A percentile compares a stretch with the other conserved stretches of the same genome.
phyloP scores from a whole-genome alignment of 2,329 filamentous ascomycete species.

The Xylaria arbuscula region DNA sequence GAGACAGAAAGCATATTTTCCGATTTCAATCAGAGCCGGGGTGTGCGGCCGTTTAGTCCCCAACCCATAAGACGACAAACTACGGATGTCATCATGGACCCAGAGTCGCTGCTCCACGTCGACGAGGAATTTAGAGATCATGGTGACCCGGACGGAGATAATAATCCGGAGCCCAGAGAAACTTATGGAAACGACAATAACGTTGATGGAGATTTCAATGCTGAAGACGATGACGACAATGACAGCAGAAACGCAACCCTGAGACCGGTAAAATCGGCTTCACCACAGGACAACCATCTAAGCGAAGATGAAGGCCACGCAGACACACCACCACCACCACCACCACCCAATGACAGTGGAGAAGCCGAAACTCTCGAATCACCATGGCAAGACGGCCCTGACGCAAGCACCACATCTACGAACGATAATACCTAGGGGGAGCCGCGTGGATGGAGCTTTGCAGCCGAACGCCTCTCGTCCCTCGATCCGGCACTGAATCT shows the following conservation, averaged over 20 bases:
- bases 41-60: constrained; percentile 69
- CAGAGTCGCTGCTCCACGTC: constrained; percentile 46
- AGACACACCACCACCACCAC: constrained; percentile 9
- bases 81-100: constrained; percentile 50
- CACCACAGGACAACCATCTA: constrained; percentile 31
- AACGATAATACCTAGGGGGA: constrained; percentile 34
- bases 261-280: constrained; percentile 15
- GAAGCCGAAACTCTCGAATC: constrained; percentile 6
- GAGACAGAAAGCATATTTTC: constrained; percentile 66
- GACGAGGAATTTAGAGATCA: constrained; percentile 38
- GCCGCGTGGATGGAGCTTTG: constrained; percentile 30
- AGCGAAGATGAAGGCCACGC: constrained; percentile 36
- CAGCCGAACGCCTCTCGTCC: neutral
- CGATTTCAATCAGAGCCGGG: constrained; percentile 65
- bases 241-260: constrained; percentile 21
- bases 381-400: constrained; percentile 32
- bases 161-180: constrained; percentile 29
- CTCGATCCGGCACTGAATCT: neutral
- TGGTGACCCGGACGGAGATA: constrained; percentile 26
- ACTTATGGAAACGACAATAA: constrained; percentile 13
- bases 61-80: constrained; percentile 56
- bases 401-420: neutral
- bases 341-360: no score
- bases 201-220: neutral
- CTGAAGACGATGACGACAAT: neutral